phyloP scores from a whole-genome alignment of 164 flowering plant species.

The Sedum album region DNA sequence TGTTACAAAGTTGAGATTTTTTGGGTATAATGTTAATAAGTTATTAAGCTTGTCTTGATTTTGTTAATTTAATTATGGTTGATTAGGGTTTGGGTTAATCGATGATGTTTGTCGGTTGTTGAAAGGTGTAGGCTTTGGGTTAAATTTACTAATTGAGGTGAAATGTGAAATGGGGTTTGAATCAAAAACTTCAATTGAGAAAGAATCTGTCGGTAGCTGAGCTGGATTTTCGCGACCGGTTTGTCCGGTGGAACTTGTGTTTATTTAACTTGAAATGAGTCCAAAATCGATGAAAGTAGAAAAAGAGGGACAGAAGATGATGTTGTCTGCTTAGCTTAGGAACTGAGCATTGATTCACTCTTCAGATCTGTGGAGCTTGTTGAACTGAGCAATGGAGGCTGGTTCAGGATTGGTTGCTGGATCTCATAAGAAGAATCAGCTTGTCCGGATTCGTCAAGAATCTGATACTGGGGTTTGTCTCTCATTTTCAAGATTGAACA shows the following conservation, averaged over 20 bases:
- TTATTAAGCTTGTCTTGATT: neutral
- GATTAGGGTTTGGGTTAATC: neutral
- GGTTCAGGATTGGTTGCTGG: too few species aligned
- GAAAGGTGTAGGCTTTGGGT: neutral
- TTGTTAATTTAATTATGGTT: neutral
- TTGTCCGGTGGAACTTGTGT: neutral
- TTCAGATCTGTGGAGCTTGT: too few species aligned
- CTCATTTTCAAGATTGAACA: neutral
- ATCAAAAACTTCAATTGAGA: too few species aligned
- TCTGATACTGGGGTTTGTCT: too few species aligned
- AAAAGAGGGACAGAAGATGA: neutral
- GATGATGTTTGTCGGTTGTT: neutral
- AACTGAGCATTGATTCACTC: too few species aligned
- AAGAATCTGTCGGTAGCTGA: slow-evolving; percentile 2
- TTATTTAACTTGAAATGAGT: slow-evolving; percentile 3
- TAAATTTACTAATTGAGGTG: neutral
- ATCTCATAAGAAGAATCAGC: too few species aligned
- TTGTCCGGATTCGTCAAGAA: too few species aligned
- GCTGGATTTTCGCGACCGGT: too few species aligned
- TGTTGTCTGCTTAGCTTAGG: too few species aligned
- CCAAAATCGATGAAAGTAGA: neutral
- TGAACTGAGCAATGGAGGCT: too few species aligned
- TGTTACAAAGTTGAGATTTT: neutral
- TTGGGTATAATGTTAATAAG: neutral
- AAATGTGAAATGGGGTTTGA: neutral